A percentile compares a stretch with the other conserved stretches of the same genome.
Conservation (phyloP, 192 early-diverging fungal species). For the Backusella sp. region DNA sequence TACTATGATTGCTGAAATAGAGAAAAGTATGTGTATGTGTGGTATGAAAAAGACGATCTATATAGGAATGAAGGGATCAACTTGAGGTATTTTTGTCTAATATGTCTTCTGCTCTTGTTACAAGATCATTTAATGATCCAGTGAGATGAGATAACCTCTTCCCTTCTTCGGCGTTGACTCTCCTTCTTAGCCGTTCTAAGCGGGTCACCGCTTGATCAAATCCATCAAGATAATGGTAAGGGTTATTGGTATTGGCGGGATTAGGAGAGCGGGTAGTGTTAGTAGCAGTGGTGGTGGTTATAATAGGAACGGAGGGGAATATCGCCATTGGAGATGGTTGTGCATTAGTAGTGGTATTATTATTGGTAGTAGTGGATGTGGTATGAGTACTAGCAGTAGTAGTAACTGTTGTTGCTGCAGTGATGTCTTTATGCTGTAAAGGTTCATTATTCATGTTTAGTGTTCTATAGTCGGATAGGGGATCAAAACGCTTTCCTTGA, state of each 20-base stretch:
- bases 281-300: not conserved
- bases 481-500: constrained; percentile 17
- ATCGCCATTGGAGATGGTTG: not conserved
- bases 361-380: not conserved
- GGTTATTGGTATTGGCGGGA: not conserved
- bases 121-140: constrained; percentile 3
- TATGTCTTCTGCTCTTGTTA: constrained; percentile 15
- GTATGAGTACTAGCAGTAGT: not conserved
- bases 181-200: constrained; percentile 9
- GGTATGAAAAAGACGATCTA: not conserved
- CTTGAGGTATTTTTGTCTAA: not conserved
- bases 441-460: not conserved
- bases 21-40: not conserved
- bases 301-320: not conserved
- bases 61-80: not conserved
- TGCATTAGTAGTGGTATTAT: not conserved
- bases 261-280: not conserved
- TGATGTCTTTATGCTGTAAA: not conserved
- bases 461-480: constrained; percentile 19
- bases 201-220: constrained; percentile 13
- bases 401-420: not conserved
- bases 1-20: not conserved
- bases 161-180: not conserved
- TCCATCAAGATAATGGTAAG: not conserved
- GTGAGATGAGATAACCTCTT: constrained; percentile 4